These are phyloP conservation scores for Lodderomyces theae DNA, from an alignment of 1,139 yeast species.

Conservation along the genomic window DNA sequence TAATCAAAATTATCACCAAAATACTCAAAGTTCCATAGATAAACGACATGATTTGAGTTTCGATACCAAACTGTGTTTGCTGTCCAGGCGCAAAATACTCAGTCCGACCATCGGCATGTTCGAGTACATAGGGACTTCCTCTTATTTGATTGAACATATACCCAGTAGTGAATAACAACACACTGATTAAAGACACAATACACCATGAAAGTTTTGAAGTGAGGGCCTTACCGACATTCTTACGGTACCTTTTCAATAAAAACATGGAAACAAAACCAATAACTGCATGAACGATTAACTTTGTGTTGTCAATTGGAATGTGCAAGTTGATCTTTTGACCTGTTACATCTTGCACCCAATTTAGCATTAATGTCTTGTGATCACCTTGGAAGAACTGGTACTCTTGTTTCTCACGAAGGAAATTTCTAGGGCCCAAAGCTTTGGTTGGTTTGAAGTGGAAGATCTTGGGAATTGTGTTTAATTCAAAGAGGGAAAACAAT, in stretches of 20 bases:
- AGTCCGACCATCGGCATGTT: conserved; percentile 52
- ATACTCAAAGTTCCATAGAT: conserved; percentile 59
- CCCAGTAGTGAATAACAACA: conserved; percentile 78
- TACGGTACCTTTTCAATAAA: conserved; percentile 25
- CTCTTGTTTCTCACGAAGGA: conserved; percentile 35
- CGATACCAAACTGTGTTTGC: conserved; percentile 75
- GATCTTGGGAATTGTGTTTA: conserved; percentile 79
- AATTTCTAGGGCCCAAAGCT: conserved; percentile 25
- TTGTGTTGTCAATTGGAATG: conserved; percentile 56
- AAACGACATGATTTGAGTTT: conserved; percentile 72
- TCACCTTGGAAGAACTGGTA: conserved; percentile 56
- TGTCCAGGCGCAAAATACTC: conserved; percentile 67
- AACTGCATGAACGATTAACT: conserved; percentile 48
- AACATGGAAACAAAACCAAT: conserved; percentile 28
- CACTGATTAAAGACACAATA: conserved; percentile 52
- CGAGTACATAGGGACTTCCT: conserved; percentile 65
- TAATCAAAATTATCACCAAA: conserved; percentile 46
- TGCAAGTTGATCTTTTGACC: conserved; percentile 47
- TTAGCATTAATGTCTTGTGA: conserved; percentile 41
- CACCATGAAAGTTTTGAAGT: conserved; percentile 57
- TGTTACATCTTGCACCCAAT: conserved; percentile 38
- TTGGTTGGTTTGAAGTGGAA: conserved; percentile 63
- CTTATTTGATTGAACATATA: conserved; percentile 93
- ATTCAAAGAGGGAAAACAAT: conserved; percentile 53
- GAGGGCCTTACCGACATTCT: conserved; percentile 30